Percentiles rank a stretch among this genome's conserved stretches.
Evolutionary conservation across 2,329 filamentous ascomycete genomes (phyloP).

Genomic region (Chaetomiaceae sp.): DNA sequence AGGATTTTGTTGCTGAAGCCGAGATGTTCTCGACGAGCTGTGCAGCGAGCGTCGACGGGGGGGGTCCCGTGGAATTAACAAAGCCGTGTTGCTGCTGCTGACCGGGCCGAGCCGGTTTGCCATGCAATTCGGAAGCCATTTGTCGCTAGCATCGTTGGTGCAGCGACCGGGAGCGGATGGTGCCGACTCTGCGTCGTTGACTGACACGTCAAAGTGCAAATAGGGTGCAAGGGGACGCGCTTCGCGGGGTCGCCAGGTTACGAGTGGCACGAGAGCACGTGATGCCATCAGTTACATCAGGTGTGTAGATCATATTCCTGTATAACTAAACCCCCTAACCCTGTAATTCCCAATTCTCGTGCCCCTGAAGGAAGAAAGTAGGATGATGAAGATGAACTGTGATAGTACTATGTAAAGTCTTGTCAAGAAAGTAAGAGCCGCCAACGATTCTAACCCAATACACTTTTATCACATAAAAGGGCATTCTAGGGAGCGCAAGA

Average conservation of each 20-base stretch:
- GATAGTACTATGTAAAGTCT: no score
- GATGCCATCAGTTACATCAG: conserved; percentile 5
- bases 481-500: no score
- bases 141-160: conserved; percentile 16
- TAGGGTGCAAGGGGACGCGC: conserved; percentile 3
- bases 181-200: not conserved
- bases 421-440: no score
- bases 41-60: conserved; percentile 80
- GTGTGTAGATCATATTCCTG: no score
- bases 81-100: conserved; percentile 7
- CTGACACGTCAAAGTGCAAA: not conserved
- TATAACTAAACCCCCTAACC: not conserved
- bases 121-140: conserved; percentile 26
- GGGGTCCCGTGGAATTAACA: conserved; percentile 33
- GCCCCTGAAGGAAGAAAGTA: no score
- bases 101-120: conserved; percentile 16
- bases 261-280: conserved; percentile 17
- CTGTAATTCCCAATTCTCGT: no score
- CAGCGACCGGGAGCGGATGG: not conserved
- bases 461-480: no score
- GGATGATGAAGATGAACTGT: no score
- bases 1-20: conserved; percentile 51
- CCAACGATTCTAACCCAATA: no score
- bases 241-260: not conserved
- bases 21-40: conserved; percentile 81